Evolutionary conservation across 305 asterid genomes (phyloP).

Genomic region (Rubia tinctorum): DNA sequence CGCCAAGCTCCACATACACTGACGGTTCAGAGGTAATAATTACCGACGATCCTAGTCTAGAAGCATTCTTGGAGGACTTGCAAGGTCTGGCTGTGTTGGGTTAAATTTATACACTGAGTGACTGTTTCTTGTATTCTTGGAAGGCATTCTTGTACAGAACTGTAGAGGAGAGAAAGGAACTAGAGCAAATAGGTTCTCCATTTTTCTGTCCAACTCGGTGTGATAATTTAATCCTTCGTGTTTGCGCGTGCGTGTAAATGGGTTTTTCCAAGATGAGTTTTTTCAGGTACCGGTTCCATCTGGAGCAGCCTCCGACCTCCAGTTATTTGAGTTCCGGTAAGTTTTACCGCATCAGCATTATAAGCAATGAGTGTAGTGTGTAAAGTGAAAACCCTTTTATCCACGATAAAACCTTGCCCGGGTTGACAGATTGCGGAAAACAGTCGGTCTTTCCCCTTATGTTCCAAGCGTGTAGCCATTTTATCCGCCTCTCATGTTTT

Average conservation of each 20-base stretch:
- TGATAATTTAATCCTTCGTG: neutral
- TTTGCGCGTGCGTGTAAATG: neutral
- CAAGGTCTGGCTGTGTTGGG: slow-evolving; percentile 92
- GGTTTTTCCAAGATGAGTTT: neutral
- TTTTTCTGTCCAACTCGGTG: neutral
- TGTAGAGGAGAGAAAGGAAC: neutral
- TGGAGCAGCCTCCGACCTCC: neutral
- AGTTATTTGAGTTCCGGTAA: neutral
- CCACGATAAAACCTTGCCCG: too few species aligned
- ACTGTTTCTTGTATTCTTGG: slow-evolving; percentile 2
- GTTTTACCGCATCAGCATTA: neutral
- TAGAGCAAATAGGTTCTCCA: neutral
- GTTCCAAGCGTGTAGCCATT: too few species aligned
- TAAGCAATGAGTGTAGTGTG: too few species aligned
- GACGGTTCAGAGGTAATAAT: slow-evolving; percentile 68
- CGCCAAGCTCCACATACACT: slow-evolving; percentile 49
- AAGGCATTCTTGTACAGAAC: slow-evolving; percentile 24
- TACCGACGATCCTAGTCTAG: slow-evolving; percentile 86
- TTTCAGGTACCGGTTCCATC: neutral
- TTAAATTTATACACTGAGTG: slow-evolving; percentile 15
- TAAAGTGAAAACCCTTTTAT: too few species aligned
- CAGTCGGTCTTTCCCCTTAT: too few species aligned
- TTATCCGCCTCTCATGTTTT: too few species aligned
- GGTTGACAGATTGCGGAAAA: too few species aligned
- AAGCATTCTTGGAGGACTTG: slow-evolving; percentile 77